Evolutionary conservation across 2,329 filamentous ascomycete species (phyloP), one percentile per base, ranked within the genome.

Genomic region (Pseudogymnoascus verrucosus): DNA sequence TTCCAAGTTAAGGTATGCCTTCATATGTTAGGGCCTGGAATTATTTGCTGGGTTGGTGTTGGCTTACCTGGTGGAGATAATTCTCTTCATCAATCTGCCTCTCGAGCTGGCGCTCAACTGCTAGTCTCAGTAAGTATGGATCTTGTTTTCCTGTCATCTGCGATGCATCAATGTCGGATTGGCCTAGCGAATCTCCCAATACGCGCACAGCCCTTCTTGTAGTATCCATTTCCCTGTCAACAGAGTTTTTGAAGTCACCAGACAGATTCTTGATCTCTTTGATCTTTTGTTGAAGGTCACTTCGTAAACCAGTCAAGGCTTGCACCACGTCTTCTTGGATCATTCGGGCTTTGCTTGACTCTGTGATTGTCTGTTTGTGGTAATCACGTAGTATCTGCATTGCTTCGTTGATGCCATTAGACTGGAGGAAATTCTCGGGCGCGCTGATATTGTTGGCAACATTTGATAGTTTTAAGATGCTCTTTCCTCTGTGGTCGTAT

Each of bases 231-330:
- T 98, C 95, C 78, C 93, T 96, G 26, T 96, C 91, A 8, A 99
- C 92, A 0, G 89, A 90, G 74, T 96, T 99, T 78, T 96, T 96
- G 78, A 99, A 99, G 75, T 99, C 95, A 14, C 92, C 90, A 5
- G 91, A 90, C 14, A 99, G 80, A 68, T 87, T 89, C 78, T 96
- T 96, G 78, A 99, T 99, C 77, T 99, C 95, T 76, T 98, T 99
- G 76, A 96, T 96, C 79, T 99, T 99, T 74, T 96, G 91, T 66
- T 89, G 89, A 16, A 99, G 80, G 75, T 99, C 95, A 71, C 87
- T 93, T 64, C 95, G 82, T 62, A 99, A 79, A 1, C 92, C 92
- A 1, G 88, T 91, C 63, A 99, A 80, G 62, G 93, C 92, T 61
- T 90, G 81, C 67, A 98, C 91, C 57, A 99, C 92, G 72, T 98